Evolutionary conservation across 129 eudicot species (phyloP).

Genomic region (Artemisia tridentata): DNA sequence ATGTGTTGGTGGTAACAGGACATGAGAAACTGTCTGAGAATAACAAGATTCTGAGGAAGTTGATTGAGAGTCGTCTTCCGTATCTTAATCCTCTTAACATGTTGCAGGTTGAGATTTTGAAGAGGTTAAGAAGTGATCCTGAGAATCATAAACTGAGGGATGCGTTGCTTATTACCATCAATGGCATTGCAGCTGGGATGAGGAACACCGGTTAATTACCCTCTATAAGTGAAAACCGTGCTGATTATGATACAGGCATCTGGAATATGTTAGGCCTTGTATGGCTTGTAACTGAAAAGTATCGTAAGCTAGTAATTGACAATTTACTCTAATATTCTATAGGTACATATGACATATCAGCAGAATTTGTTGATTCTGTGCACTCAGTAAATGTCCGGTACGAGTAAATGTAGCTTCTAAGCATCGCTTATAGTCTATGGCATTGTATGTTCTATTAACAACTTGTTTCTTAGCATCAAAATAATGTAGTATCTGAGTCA

Average conservation of each 20-base stretch:
- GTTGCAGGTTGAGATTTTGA: slow-evolving; percentile 95
- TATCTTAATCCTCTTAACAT: slow-evolving; percentile 84
- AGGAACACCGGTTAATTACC: slow-evolving; percentile 76
- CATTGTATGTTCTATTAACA: slow-evolving; percentile 28
- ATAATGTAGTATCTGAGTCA: slow-evolving; percentile 22
- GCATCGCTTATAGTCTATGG: slow-evolving; percentile 15
- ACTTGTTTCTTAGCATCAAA: slow-evolving; percentile 30
- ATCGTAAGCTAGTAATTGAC: neutral
- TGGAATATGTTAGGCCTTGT: slow-evolving; percentile 5
- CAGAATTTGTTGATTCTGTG: slow-evolving; percentile 3
- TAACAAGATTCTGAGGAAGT: slow-evolving; percentile 58
- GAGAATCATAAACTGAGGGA: slow-evolving; percentile 73
- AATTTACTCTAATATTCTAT: neutral
- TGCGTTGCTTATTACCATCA: slow-evolving; percentile 84
- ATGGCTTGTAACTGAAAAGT: slow-evolving; percentile 5
- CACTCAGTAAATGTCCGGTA: neutral
- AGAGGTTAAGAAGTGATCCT: slow-evolving; percentile 74
- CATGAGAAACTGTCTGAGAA: slow-evolving; percentile 82
- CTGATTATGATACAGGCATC: neutral
- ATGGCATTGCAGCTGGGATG: slow-evolving; percentile 98
- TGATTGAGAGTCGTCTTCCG: slow-evolving; percentile 87
- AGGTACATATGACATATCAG: neutral
- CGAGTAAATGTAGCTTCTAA: slow-evolving; percentile 12
- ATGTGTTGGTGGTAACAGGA: slow-evolving; percentile 62
- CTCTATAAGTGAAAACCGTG: neutral